Percentiles rank a stretch among this genome's conserved stretches.
Evolutionary conservation across 208 protist genomes (phyloP).

Genomic region (Leishmania arabica): DNA sequence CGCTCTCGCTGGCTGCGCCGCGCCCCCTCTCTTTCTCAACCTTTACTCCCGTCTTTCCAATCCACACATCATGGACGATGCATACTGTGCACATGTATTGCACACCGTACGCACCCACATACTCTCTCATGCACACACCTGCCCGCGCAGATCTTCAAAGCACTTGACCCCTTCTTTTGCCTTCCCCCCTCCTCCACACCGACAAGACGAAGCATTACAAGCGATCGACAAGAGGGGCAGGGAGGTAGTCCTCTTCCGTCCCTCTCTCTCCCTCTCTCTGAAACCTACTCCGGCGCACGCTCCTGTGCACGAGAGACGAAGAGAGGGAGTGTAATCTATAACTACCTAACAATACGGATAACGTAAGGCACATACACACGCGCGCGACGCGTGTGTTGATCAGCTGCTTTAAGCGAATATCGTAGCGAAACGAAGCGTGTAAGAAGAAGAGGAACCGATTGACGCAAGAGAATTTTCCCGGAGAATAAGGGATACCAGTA

Average conservation of each 20-base stretch:
- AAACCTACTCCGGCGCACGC: not conserved
- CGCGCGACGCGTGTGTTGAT: not conserved
- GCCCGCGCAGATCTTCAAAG: not conserved
- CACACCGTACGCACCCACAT: not conserved
- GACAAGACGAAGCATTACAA: not conserved
- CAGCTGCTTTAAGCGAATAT: not conserved
- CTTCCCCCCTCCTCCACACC: not conserved
- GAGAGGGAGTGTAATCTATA: not conserved
- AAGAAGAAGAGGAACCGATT: not conserved
- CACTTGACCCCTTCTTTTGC: not conserved
- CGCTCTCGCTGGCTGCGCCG: too few relatives aligned
- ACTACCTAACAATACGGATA: not conserved
- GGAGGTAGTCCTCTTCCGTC: not conserved
- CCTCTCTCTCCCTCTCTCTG: not conserved
- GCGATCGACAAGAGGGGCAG: not conserved
- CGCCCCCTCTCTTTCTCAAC: not conserved
- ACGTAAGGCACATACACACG: not conserved
- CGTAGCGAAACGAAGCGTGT: not conserved
- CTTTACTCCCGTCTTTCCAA: not conserved
- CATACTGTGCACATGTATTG: not conserved
- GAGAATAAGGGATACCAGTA: not conserved
- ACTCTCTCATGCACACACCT: not conserved
- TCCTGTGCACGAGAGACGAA: not conserved
- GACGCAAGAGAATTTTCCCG: not conserved
- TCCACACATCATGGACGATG: not conserved